These are phyloP conservation scores for Chimonanthus praecox DNA, from an alignment of 164 flowering plant species.

Conservation along the genomic window DNA sequence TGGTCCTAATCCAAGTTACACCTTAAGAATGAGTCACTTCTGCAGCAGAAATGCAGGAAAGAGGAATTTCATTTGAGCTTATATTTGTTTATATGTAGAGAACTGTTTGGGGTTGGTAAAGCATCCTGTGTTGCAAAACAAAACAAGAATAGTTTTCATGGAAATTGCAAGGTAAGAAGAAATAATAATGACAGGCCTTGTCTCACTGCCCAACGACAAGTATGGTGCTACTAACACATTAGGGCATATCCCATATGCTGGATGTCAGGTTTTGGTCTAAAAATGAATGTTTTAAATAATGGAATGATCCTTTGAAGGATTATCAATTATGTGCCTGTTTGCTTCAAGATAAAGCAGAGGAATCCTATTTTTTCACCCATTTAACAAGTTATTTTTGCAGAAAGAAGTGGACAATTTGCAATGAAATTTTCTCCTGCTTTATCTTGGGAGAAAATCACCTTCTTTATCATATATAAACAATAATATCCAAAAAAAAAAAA, in stretches of 20 bases:
- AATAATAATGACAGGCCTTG: not conserved
- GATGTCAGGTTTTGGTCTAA: not conserved
- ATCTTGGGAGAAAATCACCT: too few species aligned
- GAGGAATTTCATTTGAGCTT: not conserved
- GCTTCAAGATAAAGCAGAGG: too few species aligned
- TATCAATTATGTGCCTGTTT: too few species aligned
- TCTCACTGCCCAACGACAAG: not conserved
- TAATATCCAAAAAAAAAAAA: too few species aligned
- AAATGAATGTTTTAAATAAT: not conserved
- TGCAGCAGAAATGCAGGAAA: not conserved
- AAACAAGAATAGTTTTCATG: not conserved
- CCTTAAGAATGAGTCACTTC: too few species aligned
- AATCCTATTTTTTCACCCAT: too few species aligned
- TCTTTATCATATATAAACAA: too few species aligned
- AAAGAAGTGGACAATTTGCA: too few species aligned
- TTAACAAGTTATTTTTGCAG: too few species aligned
- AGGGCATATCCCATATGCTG: not conserved
- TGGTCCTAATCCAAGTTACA: too few species aligned
- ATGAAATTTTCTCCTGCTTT: too few species aligned
- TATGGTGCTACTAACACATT: not conserved
- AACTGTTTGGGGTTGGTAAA: not conserved
- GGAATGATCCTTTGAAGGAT: too few species aligned
- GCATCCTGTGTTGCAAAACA: not conserved
- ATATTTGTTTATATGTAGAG: not conserved
- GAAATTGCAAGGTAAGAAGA: not conserved